Conservation (phyloP, 148 eudicot species). For the Vaccinium myrtillus region DNA sequence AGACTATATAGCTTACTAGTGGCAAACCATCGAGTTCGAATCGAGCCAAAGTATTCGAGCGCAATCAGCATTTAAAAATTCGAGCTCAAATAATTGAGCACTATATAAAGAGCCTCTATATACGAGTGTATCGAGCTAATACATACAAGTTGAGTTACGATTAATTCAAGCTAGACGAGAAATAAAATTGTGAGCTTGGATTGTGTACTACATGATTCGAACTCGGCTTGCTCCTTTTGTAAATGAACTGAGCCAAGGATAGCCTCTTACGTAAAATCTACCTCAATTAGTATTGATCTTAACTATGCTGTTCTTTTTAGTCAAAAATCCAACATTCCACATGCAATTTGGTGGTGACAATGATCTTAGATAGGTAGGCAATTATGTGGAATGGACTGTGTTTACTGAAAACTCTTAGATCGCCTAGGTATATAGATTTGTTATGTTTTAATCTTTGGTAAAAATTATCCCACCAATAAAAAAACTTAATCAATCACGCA, state of each 20-base stretch:
- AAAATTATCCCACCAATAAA: too few relatives aligned
- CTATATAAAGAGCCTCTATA: neutral
- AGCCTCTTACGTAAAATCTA: too few relatives aligned
- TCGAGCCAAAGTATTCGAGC: neutral
- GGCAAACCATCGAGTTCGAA: neutral
- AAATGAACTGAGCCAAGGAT: neutral
- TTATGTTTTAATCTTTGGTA: too few relatives aligned
- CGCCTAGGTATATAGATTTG: too few relatives aligned
- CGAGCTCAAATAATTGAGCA: neutral
- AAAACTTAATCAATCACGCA: too few relatives aligned
- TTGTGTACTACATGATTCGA: neutral
- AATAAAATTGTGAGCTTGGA: neutral
- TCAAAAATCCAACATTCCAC: constrained; percentile 5
- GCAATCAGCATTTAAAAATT: neutral
- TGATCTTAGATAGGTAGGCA: neutral
- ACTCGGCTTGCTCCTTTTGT: neutral
- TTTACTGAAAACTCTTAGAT: too few relatives aligned
- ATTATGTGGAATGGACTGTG: neutral
- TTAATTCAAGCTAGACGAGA: neutral
- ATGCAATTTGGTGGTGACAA: neutral
- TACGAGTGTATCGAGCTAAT: neutral
- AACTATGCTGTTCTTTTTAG: neutral
- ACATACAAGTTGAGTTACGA: neutral
- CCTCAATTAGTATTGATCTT: neutral
- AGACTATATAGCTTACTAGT: neutral